phyloP scores from a whole-genome alignment of 2,329 filamentous ascomycete species.

The Fusarium sarcochroum region DNA sequence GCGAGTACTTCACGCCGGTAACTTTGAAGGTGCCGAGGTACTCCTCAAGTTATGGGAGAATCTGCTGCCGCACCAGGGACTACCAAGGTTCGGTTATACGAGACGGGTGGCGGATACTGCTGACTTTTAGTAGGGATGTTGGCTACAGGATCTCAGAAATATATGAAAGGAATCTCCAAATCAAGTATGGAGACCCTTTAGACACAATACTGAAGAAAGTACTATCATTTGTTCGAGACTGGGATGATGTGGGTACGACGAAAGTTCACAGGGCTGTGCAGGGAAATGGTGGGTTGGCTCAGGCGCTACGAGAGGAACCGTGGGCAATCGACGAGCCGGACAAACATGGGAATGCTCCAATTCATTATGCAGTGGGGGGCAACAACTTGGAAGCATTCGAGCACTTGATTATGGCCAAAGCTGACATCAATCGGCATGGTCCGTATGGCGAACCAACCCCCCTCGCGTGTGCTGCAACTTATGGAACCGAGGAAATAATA shows the following conservation, averaged over 20 bases:
- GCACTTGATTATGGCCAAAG: slow-evolving; percentile 4
- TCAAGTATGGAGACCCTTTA: background rate
- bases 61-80: slow-evolving; percentile 19
- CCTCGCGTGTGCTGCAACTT: rapidly evolving
- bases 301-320: slow-evolving; percentile 2
- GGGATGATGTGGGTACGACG: rapidly evolving
- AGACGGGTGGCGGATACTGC: rapidly evolving
- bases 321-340: slow-evolving; percentile 13
- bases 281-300: background rate
- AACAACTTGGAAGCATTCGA: background rate
- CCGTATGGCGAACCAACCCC: rapidly evolving
- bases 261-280: slow-evolving; percentile 5
- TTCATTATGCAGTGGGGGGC: rapidly evolving
- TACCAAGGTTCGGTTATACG: slow-evolving; percentile 12
- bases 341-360: rapidly evolving
- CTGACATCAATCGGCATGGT: background rate
- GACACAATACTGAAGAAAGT: background rate
- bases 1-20: rapidly evolving
- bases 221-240: background rate
- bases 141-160: rapidly evolving
- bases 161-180: background rate
- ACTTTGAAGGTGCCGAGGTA: rapidly evolving
- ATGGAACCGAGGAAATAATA: rapidly evolving
- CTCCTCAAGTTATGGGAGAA: slow-evolving; percentile 26
- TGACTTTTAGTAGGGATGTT: background rate